A percentile compares a stretch with the other conserved stretches of the same genome.
Conservation (phyloP, 1,284 basidiomycete species). For the Golubevia pallescens region DNA sequence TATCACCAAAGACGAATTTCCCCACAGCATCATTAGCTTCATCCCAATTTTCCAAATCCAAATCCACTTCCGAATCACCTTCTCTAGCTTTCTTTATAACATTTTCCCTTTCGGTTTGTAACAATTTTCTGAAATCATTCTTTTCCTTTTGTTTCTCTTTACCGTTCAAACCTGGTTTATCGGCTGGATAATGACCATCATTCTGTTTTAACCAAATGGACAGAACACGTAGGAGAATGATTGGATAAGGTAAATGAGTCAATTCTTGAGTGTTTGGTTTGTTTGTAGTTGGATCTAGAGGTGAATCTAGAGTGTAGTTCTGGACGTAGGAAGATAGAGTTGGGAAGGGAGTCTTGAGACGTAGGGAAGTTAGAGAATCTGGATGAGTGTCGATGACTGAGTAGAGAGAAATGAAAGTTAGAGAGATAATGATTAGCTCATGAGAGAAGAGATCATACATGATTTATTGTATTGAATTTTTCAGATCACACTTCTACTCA, state of each 20-base stretch:
- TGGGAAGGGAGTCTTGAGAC: constrained; percentile 89
- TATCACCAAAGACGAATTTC: too few species aligned
- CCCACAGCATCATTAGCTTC: neutral
- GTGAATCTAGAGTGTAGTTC: constrained; percentile 72
- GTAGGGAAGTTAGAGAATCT: constrained; percentile 72
- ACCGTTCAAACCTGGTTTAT: constrained; percentile 6
- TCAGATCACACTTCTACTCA: constrained; percentile 10
- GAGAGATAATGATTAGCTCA: too few species aligned
- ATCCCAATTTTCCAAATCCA: constrained; percentile 11
- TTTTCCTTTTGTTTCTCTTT: constrained; percentile 71
- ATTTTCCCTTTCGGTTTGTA: constrained; percentile 73
- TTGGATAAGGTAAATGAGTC: constrained; percentile 82
- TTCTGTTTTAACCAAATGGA: neutral
- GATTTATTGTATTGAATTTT: too few species aligned
- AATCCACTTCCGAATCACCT: constrained; percentile 19
- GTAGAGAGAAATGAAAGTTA: neutral
- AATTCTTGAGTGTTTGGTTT: constrained; percentile 83
- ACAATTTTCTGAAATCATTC: constrained; percentile 75
- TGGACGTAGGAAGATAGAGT: constrained; percentile 30
- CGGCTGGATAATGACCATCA: constrained; percentile 2
- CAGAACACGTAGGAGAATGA: constrained; percentile 70
- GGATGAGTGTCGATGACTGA: constrained; percentile 91
- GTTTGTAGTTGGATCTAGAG: too few species aligned
- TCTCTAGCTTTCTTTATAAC: constrained; percentile 95
- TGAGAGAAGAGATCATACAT: too few species aligned